These are phyloP conservation scores for Viridothelium virens DNA, from an alignment of 495 filamentous ascomycete genomes.

Conservation along the genomic window DNA sequence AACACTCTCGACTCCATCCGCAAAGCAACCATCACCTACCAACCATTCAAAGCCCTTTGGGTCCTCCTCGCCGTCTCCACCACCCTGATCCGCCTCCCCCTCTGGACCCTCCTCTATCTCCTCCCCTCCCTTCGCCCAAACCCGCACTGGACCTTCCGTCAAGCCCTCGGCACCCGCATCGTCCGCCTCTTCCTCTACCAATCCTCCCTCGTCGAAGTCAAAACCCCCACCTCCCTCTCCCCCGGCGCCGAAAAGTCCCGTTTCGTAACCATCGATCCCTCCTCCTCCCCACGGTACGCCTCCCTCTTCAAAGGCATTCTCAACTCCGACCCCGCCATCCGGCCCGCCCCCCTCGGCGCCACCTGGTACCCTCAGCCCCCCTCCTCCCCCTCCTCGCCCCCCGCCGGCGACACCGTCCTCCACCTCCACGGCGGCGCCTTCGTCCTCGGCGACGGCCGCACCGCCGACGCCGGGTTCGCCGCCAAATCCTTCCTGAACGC, in stretches of 20 bases:
- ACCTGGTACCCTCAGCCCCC: slow-evolving; percentile 39
- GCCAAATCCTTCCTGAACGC: slow-evolving; percentile 25
- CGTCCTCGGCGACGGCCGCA: slow-evolving; percentile 37
- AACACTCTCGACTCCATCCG: background rate
- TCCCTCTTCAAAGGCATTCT: background rate
- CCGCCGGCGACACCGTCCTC: slow-evolving; percentile 32
- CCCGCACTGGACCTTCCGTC: slow-evolving; percentile 29
- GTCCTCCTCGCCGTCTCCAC: slow-evolving; percentile 26
- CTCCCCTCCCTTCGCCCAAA: slow-evolving; percentile 27
- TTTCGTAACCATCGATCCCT: slow-evolving; percentile 29
- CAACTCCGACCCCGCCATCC: too few species aligned
- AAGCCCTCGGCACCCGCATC: slow-evolving; percentile 31
- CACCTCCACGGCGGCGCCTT: slow-evolving; percentile 49
- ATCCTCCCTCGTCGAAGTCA: slow-evolving; percentile 22
- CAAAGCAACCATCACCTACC: slow-evolving; percentile 22
- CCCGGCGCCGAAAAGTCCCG: slow-evolving; percentile 31
- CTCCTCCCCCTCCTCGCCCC: slow-evolving; percentile 39
- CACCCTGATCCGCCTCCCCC: slow-evolving; percentile 28
- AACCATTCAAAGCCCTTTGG: slow-evolving; percentile 36
- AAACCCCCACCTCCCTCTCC: slow-evolving; percentile 25
- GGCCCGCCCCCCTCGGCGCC: slow-evolving; percentile 32
- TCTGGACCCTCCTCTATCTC: slow-evolving; percentile 31
- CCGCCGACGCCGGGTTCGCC: slow-evolving; percentile 35
- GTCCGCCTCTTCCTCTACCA: slow-evolving; percentile 26
- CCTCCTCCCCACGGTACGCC: too few species aligned